These are phyloP conservation scores for Psilocybe tampanensis DNA, from an alignment of 768 basidiomycete species.

Conservation along the genomic window DNA sequence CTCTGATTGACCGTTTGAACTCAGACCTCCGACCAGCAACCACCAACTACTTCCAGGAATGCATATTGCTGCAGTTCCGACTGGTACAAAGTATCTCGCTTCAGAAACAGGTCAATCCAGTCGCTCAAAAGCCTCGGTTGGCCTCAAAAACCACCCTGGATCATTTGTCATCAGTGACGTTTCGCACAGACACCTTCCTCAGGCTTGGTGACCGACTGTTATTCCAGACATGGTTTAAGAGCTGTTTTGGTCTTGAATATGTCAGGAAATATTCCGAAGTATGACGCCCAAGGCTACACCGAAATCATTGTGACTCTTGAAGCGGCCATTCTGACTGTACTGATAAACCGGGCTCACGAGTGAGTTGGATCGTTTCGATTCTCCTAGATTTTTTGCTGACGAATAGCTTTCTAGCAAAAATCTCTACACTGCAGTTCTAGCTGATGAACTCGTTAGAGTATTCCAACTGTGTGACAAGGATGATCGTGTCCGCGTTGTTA, in stretches of 20 bases:
- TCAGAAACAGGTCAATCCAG: too few species aligned
- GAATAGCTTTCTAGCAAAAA: slow-evolving; percentile 39
- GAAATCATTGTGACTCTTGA: slow-evolving; percentile 46
- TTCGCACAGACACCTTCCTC: too few species aligned
- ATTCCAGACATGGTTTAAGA: too few species aligned
- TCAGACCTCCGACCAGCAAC: too few species aligned
- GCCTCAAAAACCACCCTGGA: too few species aligned
- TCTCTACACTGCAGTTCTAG: slow-evolving; percentile 36
- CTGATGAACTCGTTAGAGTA: slow-evolving; percentile 40
- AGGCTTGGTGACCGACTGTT: too few species aligned
- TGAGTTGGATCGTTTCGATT: slow-evolving; percentile 27
- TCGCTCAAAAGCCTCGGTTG: too few species aligned
- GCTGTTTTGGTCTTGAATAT: background rate
- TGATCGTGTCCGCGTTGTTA: slow-evolving; percentile 52
- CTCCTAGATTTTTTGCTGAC: background rate
- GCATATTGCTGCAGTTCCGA: too few species aligned
- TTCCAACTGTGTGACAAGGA: slow-evolving; percentile 52
- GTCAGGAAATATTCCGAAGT: slow-evolving; percentile 28
- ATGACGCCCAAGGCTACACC: slow-evolving; percentile 38
- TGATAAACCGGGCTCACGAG: slow-evolving; percentile 51
- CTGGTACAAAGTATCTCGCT: too few species aligned
- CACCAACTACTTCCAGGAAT: too few species aligned
- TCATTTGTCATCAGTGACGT: too few species aligned
- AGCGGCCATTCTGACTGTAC: slow-evolving; percentile 43
- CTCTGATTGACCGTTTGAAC: too few species aligned